Evolutionary conservation across 371 early-diverging fungal species (phyloP).

Genomic region (Apophysomyces trapeziformis): DNA sequence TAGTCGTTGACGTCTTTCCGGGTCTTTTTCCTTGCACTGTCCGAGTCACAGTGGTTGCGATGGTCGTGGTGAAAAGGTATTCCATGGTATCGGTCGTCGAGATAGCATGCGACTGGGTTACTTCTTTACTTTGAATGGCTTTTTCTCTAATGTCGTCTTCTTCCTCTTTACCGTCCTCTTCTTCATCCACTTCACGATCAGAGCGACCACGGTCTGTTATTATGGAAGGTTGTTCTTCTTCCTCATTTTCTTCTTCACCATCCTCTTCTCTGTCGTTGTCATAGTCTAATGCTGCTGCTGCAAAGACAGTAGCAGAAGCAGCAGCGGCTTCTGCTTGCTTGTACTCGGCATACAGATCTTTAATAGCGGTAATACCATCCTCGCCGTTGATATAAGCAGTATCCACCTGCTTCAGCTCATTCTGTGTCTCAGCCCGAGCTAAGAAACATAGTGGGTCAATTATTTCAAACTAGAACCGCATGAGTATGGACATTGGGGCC

Average conservation of each 20-base stretch:
- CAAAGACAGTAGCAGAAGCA: slow-evolving; percentile 15
- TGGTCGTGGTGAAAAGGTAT: slow-evolving; percentile 8
- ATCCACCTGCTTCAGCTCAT: not conserved
- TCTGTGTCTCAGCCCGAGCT: not conserved
- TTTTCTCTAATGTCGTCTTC: slow-evolving; percentile 5
- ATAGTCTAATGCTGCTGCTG: slow-evolving; percentile 7
- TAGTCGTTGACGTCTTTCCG: not conserved
- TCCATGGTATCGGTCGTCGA: slow-evolving; percentile 3
- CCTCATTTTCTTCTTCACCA: slow-evolving; percentile 4
- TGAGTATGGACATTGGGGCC: not conserved
- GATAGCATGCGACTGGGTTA: slow-evolving; percentile 1
- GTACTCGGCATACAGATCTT: slow-evolving; percentile 3
- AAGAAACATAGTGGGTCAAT: not conserved
- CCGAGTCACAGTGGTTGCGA: slow-evolving; percentile 9
- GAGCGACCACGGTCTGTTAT: too few relatives aligned
- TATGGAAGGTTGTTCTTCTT: too few relatives aligned
- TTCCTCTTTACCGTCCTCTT: slow-evolving; percentile 1
- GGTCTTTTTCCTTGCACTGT: not conserved
- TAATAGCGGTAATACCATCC: slow-evolving; percentile 3
- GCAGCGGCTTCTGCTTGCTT: not conserved
- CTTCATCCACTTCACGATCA: not conserved
- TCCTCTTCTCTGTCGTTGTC: slow-evolving; percentile 17
- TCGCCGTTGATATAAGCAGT: slow-evolving; percentile 2
- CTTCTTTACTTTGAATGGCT: not conserved
- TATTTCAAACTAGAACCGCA: not conserved